Base-by-base conservation (phyloP, 164 flowering plant species). In the Magnolia changhungtana region DNA sequence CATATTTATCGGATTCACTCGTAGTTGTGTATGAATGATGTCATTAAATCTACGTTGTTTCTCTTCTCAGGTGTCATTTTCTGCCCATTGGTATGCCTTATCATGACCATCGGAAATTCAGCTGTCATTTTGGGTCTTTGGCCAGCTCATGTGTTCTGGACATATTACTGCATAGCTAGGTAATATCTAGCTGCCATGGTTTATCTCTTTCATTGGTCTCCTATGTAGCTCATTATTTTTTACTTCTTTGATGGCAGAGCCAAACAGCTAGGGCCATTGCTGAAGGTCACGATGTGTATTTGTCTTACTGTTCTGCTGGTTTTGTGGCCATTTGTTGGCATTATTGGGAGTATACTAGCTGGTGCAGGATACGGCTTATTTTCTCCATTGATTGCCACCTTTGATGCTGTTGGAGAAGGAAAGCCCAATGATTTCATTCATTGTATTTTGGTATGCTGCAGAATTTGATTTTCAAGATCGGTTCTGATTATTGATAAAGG, bases 331-430 rank as follows among this genome's bases (percentile, higher is more conserved):
- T 50, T 85, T 61, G 74, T 91, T 75, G 91, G 95, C 18, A 89
- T 94, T 66, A 72, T 82, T 58, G 92, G 85, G 61, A 91, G 94
- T 71, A 76, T 94, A 52, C 49, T 92, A 49, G 89, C 85, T 1
- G 97, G 98, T 51, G 87, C 84, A 63, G 88, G 81, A 0, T 92
- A 91, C 83, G 98, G 96, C 29, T 78, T 92, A 78, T 77, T 89
- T 68, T 81, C 89, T 14, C 98, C 98, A 19, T 71, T 92, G 61
- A 73, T 86, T 77, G 92, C 92, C 69, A 96, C 99, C 63, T 91
- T 96, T 85, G 83, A 88, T 49, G 99, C 99, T 66, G 92, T 93
- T 76, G 97, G 90, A 72, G 96, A 88, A 80, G 95, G 96, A 76
- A 93, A 87, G 80, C 81, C 85, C 13, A 68, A 93, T 75, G 73